phyloP scores from a whole-genome alignment of 2,329 filamentous ascomycete genomes.

The Ophiosphaerella herpotricha region DNA sequence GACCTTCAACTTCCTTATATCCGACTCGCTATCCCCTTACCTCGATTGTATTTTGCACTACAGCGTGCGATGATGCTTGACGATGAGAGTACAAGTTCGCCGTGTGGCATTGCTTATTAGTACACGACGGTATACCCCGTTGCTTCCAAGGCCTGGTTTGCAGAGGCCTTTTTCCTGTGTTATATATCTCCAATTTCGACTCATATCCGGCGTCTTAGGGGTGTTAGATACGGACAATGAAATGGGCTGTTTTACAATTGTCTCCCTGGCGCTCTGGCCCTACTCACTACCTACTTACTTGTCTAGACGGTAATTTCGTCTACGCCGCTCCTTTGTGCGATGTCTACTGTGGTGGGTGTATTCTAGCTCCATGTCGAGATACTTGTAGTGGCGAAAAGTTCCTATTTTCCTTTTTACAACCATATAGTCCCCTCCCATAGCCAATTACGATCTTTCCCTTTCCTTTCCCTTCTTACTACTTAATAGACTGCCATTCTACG shows the following conservation, averaged over 20 bases:
- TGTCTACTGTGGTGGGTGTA: not conserved
- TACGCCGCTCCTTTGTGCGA: constrained; percentile 14
- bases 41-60: constrained; percentile 24
- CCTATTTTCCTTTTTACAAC: no score
- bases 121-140: constrained; percentile 24
- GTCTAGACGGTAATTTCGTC: constrained; percentile 22
- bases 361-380: no score
- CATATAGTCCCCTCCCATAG: no score
- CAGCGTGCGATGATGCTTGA: constrained; percentile 37
- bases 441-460: no score
- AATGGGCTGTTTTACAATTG: constrained; percentile 14
- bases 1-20: constrained; percentile 11
- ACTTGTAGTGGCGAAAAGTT: no score
- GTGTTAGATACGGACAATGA: constrained; percentile 26
- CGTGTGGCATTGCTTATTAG: constrained; percentile 21
- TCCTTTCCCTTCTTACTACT: no score
- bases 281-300: constrained; percentile 10
- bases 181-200: constrained; percentile 21
- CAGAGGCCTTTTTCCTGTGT: constrained; percentile 17
- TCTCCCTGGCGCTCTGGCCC: no score
- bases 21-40: constrained; percentile 18
- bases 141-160: constrained; percentile 12
- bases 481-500: no score
- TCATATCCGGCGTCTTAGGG: constrained; percentile 8
- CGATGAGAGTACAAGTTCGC: constrained; percentile 36